Base-by-base conservation (phyloP, 2,329 filamentous ascomycete genomes). In the Ophiognomonia clavigignenti-juglandacearum region DNA sequence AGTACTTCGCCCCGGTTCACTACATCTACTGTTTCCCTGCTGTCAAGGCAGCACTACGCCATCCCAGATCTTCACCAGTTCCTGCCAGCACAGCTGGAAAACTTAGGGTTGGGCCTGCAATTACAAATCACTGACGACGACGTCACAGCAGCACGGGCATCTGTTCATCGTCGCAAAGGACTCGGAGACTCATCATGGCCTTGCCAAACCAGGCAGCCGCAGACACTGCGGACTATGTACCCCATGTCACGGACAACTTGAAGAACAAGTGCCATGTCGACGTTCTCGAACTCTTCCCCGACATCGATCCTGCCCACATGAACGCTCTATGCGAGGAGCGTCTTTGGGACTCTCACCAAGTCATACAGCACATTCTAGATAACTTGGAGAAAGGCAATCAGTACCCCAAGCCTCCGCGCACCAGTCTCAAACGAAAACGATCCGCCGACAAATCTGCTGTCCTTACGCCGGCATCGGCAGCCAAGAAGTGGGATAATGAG, bases 291-390 rank as follows among this genome's bases (percentile, higher is more conserved):
- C 39, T 74, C 8, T 74, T 77, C 48, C 70, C 72, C 0, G 67
- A 76, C 34, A 71, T 77, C 2, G 74, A 69, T 48, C 61, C 57
- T 1, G 50, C 64, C 0, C 70, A 67, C 45, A 57, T 76, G 11
- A 47, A 57, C 6, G 38, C 50, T 4, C 46, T 67, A 4, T 59
- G 59, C 3, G 26, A 44, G 0, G 50, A 61, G 24, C 45, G 65
- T 6, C 32, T 23, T 2, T 64, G 66, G 49, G 43, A 64, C 32
- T 14, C 61, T 3, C 56, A 64, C 4, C 46, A 46, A 1, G 55
- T 70, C 23, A 64, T 75, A 32, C 55, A 60, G 32, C 39, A 56
- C 23, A 64, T 78, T 13, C 52, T 75, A 11, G 68, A 72, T 41
- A 55, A 63, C 4, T 52, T 61, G 23, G 72, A 75, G 3, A 57